These are phyloP conservation scores for Cladosporium colombiae DNA, from an alignment of 2,329 filamentous ascomycete species.

Conservation along the genomic window DNA sequence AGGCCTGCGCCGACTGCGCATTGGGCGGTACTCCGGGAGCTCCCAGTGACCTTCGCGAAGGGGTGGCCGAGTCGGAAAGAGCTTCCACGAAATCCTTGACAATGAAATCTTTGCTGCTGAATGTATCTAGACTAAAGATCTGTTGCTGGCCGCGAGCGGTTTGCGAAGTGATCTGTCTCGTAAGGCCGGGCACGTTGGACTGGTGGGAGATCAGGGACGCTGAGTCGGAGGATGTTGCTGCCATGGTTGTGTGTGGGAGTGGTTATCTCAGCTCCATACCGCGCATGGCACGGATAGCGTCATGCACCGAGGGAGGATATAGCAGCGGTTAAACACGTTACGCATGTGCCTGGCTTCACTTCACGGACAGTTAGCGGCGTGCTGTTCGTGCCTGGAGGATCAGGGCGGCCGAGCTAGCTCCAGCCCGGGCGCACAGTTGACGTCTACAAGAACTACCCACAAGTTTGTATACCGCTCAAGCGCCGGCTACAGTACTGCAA, in stretches of 20 bases:
- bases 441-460: background rate
- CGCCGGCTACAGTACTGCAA: too few species aligned
- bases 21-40: constrained; percentile 50
- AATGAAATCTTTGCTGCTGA: constrained; percentile 75
- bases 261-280: constrained; percentile 21
- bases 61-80: constrained; percentile 80
- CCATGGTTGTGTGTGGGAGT: constrained; percentile 32
- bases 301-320: background rate
- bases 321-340: background rate
- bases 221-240: constrained; percentile 41
- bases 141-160: constrained; percentile 39
- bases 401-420: background rate
- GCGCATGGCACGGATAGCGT: constrained; percentile 3
- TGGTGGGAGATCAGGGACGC: constrained; percentile 44
- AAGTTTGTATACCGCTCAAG: background rate
- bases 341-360: background rate
- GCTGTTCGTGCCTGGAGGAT: background rate
- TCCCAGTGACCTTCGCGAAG: constrained; percentile 68
- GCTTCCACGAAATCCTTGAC: constrained; percentile 97
- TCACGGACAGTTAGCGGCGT: constrained; percentile 5
- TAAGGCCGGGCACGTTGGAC: constrained; percentile 29
- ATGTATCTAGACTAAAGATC: constrained; percentile 77
- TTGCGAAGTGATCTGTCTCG: constrained; percentile 28
- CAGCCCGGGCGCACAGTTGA: background rate
- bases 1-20: constrained; percentile 47